A percentile compares a stretch with the other conserved stretches of the same genome.
phyloP scores from a whole-genome alignment of 163 green algal genomes.

The Scenedesmus sp. region DNA sequence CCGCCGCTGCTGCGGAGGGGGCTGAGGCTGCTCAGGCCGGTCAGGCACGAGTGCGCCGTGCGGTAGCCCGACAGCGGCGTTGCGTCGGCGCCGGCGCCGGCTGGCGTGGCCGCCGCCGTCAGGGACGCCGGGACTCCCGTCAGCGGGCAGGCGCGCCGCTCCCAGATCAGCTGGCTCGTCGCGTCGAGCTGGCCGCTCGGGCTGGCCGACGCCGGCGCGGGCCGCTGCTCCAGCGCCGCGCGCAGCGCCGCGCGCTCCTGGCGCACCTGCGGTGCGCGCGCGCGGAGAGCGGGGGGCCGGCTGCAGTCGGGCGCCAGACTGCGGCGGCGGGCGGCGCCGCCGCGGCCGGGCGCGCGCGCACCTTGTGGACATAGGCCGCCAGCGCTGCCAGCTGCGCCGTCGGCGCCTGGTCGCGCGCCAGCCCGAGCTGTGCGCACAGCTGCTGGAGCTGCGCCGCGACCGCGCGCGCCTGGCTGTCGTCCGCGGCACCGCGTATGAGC shows the following conservation, averaged over 20 bases:
- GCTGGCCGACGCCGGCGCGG: conserved; percentile 14
- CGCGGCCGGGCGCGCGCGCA: too few relatives aligned
- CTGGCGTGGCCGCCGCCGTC: too few relatives aligned
- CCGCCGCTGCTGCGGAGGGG: conserved; percentile 8
- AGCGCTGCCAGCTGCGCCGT: conserved; percentile 21
- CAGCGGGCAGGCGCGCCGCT: too few relatives aligned
- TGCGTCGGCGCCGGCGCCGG: too few relatives aligned
- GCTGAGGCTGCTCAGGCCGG: conserved; percentile 17
- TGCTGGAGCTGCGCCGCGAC: conserved; percentile 14
- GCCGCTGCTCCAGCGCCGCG: too few relatives aligned
- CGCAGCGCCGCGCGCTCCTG: too few relatives aligned
- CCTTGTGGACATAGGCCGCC: not conserved
- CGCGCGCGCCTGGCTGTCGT: conserved; percentile 7
- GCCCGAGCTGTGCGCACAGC: conserved; percentile 1
- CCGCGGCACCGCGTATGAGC: conserved; percentile 16
- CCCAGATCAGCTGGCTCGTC: conserved; percentile 36
- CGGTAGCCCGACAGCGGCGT: not conserved
- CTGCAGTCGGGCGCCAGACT: too few relatives aligned
- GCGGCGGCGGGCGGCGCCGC: too few relatives aligned
- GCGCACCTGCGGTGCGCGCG: too few relatives aligned
- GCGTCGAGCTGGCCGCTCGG: conserved; percentile 19
- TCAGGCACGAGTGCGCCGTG: not conserved
- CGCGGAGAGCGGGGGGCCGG: too few relatives aligned
- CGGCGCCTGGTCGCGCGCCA: not conserved
- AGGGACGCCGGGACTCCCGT: too few relatives aligned